Conservation (phyloP, 495 filamentous ascomycete species). For the Xylaria curta region DNA sequence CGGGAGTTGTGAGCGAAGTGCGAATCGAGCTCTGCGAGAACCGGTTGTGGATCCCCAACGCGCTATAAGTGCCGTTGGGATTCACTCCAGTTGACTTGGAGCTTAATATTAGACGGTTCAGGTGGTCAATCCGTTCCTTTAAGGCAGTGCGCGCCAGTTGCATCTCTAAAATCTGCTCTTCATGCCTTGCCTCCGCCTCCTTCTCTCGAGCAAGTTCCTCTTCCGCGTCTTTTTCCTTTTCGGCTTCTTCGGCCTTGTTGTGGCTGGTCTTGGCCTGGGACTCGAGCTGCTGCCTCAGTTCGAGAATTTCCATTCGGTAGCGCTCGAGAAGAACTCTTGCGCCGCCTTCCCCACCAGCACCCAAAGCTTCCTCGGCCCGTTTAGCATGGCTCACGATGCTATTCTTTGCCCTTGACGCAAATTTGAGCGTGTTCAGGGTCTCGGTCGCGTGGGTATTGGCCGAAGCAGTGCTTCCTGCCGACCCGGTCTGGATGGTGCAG, state of each 20-base stretch:
- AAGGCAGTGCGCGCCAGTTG: conserved; percentile 93
- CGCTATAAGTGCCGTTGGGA: conserved; percentile 70
- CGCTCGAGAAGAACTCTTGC: conserved; percentile 88
- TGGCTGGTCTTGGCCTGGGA: conserved; percentile 64
- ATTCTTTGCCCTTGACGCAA: conserved; percentile 95
- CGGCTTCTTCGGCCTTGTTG: conserved; percentile 71
- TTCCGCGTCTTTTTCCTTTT: conserved; percentile 61
- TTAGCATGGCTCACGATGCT: conserved; percentile 98
- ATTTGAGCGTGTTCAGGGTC: conserved; percentile 95
- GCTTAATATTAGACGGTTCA: conserved; percentile 92
- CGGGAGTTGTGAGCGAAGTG: conserved; percentile 78
- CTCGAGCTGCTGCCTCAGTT: conserved; percentile 82
- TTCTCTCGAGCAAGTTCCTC: conserved; percentile 78
- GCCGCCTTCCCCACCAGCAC: conserved; percentile 75
- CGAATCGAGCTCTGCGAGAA: conserved; percentile 65
- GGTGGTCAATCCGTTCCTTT: conserved; percentile 96
- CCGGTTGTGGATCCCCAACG: conserved; percentile 72
- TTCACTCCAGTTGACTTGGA: conserved; percentile 97
- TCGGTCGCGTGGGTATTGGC: conserved; percentile 77
- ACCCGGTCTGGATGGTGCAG: conserved; percentile 87
- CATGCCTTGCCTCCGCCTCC: conserved; percentile 83
- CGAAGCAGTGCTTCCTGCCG: conserved; percentile 66
- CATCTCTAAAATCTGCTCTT: conserved; percentile 98
- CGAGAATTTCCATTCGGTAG: conserved; percentile 91
- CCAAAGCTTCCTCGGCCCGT: conserved; percentile 87